phyloP scores from a whole-genome alignment of 257 asterid genomes.

The Solanum virginianum region DNA sequence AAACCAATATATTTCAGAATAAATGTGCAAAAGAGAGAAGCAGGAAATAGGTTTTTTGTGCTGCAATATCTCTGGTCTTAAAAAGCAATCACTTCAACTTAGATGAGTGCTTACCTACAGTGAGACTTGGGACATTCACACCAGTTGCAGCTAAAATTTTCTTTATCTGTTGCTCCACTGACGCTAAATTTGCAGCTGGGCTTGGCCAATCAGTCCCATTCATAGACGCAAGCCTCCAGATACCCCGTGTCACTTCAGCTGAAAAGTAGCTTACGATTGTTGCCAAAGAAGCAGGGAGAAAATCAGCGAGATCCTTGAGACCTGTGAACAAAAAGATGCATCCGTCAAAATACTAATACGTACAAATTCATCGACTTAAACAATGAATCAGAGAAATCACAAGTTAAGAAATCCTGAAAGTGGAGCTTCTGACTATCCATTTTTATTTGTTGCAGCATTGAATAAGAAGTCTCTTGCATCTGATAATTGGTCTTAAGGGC shows the following conservation, averaged over 20 bases:
- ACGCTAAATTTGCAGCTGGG: constrained; percentile 77
- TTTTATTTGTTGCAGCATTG: not conserved
- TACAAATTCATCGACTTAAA: not conserved
- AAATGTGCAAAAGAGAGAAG: not conserved
- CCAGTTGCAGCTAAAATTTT: constrained; percentile 87
- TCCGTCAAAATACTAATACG: not conserved
- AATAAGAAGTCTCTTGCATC: not conserved
- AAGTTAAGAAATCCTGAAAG: not conserved
- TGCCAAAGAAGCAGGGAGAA: constrained; percentile 95
- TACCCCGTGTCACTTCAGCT: constrained; percentile 92
- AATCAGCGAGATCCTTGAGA: constrained; percentile 97
- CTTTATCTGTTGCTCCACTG: constrained; percentile 78
- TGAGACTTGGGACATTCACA: constrained; percentile 73
- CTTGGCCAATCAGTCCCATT: constrained; percentile 99
- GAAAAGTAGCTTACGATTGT: constrained; percentile 81
- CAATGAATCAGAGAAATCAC: not conserved
- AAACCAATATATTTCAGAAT: not conserved
- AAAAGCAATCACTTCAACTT: not conserved
- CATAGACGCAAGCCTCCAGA: constrained; percentile 96
- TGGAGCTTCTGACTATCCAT: not conserved
- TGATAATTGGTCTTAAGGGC: not conserved
- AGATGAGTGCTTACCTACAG: constrained; percentile 36
- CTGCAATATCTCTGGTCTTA: not conserved
- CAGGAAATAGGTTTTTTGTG: not conserved
- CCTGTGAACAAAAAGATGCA: constrained; percentile 36